Conservation (phyloP, 2,329 filamentous ascomycete species). For the Ophiocordyceps camponoti-saundersi region DNA sequence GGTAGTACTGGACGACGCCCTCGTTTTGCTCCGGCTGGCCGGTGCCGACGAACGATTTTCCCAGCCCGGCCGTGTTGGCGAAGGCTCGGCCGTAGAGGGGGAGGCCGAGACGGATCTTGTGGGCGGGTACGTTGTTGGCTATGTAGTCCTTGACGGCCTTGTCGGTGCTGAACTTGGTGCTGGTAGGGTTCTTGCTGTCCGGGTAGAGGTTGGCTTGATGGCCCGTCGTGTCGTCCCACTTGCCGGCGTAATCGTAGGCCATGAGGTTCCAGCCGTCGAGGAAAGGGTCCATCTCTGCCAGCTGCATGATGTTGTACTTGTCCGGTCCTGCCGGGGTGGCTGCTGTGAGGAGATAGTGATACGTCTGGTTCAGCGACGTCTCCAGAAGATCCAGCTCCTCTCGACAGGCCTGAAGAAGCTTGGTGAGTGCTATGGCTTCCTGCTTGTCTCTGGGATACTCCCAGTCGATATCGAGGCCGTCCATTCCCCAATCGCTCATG, state of each 20-base stretch:
- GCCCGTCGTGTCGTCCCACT: conserved; percentile 44
- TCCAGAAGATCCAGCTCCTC: conserved; percentile 26
- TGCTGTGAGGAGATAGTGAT: conserved; percentile 33
- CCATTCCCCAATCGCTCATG: conserved; percentile 48
- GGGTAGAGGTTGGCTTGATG: conserved; percentile 55
- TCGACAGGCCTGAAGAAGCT: conserved; percentile 24
- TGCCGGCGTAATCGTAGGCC: conserved; percentile 56
- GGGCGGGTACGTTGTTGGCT: conserved; percentile 33
- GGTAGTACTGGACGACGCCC: conserved; percentile 59
- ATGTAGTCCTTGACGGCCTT: conserved; percentile 38
- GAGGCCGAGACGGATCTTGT: conserved; percentile 60
- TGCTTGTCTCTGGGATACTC: conserved; percentile 26
- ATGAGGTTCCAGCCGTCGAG: conserved; percentile 46
- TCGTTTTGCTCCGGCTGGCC: conserved; percentile 30
- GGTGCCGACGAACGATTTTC: conserved; percentile 41
- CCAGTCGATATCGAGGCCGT: conserved; percentile 41
- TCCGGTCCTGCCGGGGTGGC: conserved; percentile 29
- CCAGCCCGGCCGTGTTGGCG: conserved; percentile 47
- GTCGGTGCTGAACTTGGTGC: conserved; percentile 54
- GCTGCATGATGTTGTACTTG: conserved; percentile 32
- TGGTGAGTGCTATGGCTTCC: conserved; percentile 24
- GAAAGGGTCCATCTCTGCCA: conserved; percentile 36
- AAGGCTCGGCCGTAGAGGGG: conserved; percentile 72
- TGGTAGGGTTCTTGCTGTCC: conserved; percentile 28
- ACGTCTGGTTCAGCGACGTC: conserved; percentile 17